Evolutionary conservation across 78 protist genomes (phyloP).

Genomic region (Dictyostelium intermedium): DNA sequence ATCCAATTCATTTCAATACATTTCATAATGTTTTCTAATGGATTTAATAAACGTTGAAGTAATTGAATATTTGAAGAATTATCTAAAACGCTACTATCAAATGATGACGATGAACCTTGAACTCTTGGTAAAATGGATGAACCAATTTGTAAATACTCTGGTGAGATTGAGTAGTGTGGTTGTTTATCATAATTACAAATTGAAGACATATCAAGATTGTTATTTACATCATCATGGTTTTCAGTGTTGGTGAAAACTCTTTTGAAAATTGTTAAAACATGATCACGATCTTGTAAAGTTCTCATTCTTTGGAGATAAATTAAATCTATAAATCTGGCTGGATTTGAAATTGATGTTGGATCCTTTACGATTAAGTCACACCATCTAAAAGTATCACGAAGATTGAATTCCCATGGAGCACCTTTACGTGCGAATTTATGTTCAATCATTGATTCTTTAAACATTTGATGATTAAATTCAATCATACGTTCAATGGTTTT

Average conservation of each 20-base stretch:
- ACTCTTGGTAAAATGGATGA: conserved; percentile 4
- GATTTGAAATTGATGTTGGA: background rate
- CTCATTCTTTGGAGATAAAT: conserved; percentile 94
- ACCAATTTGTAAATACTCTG: conserved; percentile 75
- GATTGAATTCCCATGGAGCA: conserved; percentile 99
- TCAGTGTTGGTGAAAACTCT: background rate
- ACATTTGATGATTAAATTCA: conserved; percentile 79
- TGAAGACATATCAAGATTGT: background rate
- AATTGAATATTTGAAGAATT: background rate
- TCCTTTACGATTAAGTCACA: conserved; percentile 84
- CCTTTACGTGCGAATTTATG: conserved; percentile 88
- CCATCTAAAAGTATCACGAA: conserved; percentile 98
- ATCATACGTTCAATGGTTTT: conserved; percentile 71
- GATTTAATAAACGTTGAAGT: conserved; percentile 60
- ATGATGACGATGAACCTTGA: background rate
- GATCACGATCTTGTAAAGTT: conserved; percentile 84
- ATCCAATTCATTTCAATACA: conserved; percentile 88
- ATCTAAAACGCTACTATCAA: background rate
- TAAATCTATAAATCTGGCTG: conserved; percentile 80
- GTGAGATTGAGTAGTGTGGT: conserved; percentile 62
- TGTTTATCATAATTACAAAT: background rate
- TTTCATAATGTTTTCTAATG: conserved; percentile 75
- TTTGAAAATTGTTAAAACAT: conserved; percentile 52
- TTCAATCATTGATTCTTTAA: conserved; percentile 73
- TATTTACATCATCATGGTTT: background rate